These are phyloP conservation scores for Tylopilus vinaceipallidus DNA, from an alignment of 768 basidiomycete species.

Conservation along the genomic window DNA sequence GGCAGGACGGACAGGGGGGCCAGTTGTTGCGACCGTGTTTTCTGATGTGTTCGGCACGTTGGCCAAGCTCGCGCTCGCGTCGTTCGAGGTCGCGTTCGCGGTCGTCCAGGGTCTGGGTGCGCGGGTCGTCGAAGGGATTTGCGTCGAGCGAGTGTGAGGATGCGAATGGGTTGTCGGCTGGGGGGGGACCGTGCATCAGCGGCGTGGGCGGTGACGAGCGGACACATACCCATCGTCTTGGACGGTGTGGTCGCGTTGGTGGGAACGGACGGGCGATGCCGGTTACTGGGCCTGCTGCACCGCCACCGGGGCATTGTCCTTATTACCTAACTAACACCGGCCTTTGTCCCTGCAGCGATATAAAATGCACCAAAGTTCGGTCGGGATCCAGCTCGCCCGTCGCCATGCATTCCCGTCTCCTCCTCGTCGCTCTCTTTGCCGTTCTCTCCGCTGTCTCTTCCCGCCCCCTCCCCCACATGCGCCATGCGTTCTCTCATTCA, in stretches of 20 bases:
- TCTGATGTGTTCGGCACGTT: conserved; percentile 66
- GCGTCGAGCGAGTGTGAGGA: conserved; percentile 81
- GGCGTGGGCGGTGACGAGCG: no score
- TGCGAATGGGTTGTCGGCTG: conserved; percentile 68
- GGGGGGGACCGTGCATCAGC: conserved; percentile 7
- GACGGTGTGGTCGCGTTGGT: conserved; percentile 1
- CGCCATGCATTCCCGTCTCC: conserved; percentile 35
- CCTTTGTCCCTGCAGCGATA: neutral
- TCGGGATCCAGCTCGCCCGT: neutral
- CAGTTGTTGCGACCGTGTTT: conserved; percentile 88
- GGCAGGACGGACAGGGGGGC: conserved; percentile 70
- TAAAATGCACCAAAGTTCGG: neutral
- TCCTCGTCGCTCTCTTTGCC: conserved; percentile 54
- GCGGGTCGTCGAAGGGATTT: conserved; percentile 90
- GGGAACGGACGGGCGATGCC: conserved; percentile 5
- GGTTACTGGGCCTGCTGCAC: neutral
- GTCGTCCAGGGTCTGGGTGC: conserved; percentile 63
- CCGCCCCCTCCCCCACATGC: conserved; percentile 28
- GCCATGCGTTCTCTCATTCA: neutral
- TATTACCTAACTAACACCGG: no score
- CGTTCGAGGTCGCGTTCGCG: conserved; percentile 81
- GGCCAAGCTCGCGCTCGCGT: conserved; percentile 71
- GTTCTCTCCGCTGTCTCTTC: conserved; percentile 49
- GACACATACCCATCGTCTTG: conserved; percentile 24
- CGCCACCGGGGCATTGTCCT: neutral